phyloP scores from a whole-genome alignment of 768 basidiomycete species.

The Cystoderma amianthinum region DNA sequence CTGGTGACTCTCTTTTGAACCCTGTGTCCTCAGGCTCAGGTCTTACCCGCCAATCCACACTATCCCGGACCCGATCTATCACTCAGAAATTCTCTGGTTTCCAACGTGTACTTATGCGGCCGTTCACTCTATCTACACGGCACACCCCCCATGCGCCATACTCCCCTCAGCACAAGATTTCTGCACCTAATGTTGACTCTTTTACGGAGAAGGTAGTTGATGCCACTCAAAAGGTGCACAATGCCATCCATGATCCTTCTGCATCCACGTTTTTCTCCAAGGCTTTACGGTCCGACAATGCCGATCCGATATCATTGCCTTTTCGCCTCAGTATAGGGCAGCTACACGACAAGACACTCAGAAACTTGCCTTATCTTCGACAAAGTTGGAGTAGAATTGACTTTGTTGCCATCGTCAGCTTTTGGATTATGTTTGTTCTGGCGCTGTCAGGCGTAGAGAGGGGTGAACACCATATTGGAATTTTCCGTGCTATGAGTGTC shows the following conservation, averaged over 20 bases:
- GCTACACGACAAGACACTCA: constrained; percentile 46
- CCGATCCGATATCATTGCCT: constrained; percentile 47
- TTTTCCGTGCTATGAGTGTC: constrained; percentile 87
- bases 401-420: constrained; percentile 75
- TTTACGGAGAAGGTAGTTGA: constrained; percentile 3
- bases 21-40: constrained; percentile 16
- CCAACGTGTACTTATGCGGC: constrained; percentile 40
- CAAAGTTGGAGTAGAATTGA: constrained; percentile 94
- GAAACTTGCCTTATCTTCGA: constrained; percentile 81
- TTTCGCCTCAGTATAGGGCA: constrained; percentile 55
- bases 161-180: constrained; percentile 9
- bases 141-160: constrained; percentile 17
- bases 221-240: constrained; percentile 26
- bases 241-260: constrained; percentile 33
- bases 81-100: constrained; percentile 37
- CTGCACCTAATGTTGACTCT: constrained; percentile 5
- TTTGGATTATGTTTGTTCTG: constrained; percentile 81
- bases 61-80: constrained; percentile 38
- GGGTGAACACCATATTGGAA: constrained; percentile 64
- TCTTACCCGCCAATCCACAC: constrained; percentile 26
- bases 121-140: constrained; percentile 39
- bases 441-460: constrained; percentile 64
- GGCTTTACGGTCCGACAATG: constrained; percentile 34
- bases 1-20: constrained; percentile 20
- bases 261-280: constrained; percentile 45